Conservation (phyloP, 2,329 filamentous ascomycete genomes). For the Epichloe amarillans region DNA sequence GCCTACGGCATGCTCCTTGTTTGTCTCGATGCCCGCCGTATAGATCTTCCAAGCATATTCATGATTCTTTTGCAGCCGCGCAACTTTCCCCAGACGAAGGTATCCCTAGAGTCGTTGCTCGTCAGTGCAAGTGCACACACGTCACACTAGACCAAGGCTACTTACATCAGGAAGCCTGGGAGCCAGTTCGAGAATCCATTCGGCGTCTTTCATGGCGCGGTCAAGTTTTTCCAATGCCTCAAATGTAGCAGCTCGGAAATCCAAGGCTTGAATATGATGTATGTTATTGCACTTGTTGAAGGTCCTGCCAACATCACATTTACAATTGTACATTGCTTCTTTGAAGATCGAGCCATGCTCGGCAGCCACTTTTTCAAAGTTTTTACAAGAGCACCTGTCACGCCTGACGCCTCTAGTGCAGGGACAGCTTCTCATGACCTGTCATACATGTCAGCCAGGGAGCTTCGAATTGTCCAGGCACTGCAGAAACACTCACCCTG, state of each 20-base stretch:
- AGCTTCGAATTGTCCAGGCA: neutral
- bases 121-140: neutral
- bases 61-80: constrained; percentile 22
- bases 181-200: constrained; percentile 30
- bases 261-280: constrained; percentile 26
- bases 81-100: constrained; percentile 27
- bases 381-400: constrained; percentile 25
- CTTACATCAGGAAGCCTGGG: constrained; percentile 26
- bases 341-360: constrained; percentile 25
- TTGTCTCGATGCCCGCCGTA: constrained; percentile 24
- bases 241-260: constrained; percentile 27
- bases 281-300: constrained; percentile 26
- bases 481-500: constrained; percentile 12
- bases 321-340: constrained; percentile 28
- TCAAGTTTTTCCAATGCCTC: constrained; percentile 24
- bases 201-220: constrained; percentile 25
- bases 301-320: constrained; percentile 21
- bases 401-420: constrained; percentile 22
- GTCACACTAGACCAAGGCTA: neutral
- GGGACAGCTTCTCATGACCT: constrained; percentile 24
- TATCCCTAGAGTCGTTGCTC: constrained; percentile 21
- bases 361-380: constrained; percentile 21
- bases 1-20: constrained; percentile 13
- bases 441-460: neutral
- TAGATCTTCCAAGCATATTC: constrained; percentile 28